Conservation (phyloP, 1,284 basidiomycete species). For the Moniliophthora roreri region DNA sequence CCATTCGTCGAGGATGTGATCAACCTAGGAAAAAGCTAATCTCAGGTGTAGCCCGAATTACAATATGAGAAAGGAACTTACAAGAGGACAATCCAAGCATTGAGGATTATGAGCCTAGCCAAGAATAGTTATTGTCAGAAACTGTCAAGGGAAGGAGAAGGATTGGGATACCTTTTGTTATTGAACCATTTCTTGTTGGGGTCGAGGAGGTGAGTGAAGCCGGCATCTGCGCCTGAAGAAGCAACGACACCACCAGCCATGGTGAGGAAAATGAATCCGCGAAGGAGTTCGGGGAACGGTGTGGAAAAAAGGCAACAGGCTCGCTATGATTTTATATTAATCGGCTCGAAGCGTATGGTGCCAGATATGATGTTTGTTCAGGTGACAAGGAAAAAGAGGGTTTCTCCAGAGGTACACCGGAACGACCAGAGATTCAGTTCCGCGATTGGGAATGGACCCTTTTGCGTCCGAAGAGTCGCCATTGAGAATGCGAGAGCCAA, state of each 20-base stretch:
- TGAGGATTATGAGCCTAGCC: slow-evolving; percentile 56
- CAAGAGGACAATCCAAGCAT: slow-evolving; percentile 70
- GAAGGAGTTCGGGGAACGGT: slow-evolving; percentile 29
- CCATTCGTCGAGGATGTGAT: slow-evolving; percentile 78
- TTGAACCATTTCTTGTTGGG: slow-evolving; percentile 71
- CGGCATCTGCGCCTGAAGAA: slow-evolving; percentile 32
- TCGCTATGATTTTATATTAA: slow-evolving; percentile 24
- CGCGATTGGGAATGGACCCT: no score
- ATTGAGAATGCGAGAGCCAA: no score
- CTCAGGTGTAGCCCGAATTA: no score
- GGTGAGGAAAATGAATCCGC: slow-evolving; percentile 22
- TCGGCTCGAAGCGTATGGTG: background rate
- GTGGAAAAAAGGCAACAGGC: slow-evolving; percentile 26
- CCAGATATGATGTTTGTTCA: slow-evolving; percentile 24
- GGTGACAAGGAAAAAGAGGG: slow-evolving; percentile 26
- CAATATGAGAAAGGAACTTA: slow-evolving; percentile 28
- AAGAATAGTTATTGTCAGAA: slow-evolving; percentile 5
- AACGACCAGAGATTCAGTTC: background rate
- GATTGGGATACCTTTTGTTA: slow-evolving; percentile 52
- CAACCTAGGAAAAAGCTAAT: slow-evolving; percentile 47
- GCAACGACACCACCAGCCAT: slow-evolving; percentile 54
- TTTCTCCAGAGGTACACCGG: slow-evolving; percentile 48
- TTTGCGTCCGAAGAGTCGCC: background rate
- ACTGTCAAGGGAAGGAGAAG: background rate
- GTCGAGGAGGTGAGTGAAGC: slow-evolving; percentile 58